phyloP scores from a whole-genome alignment of 2,329 filamentous ascomycete species.

The Talaromyces sp. region DNA sequence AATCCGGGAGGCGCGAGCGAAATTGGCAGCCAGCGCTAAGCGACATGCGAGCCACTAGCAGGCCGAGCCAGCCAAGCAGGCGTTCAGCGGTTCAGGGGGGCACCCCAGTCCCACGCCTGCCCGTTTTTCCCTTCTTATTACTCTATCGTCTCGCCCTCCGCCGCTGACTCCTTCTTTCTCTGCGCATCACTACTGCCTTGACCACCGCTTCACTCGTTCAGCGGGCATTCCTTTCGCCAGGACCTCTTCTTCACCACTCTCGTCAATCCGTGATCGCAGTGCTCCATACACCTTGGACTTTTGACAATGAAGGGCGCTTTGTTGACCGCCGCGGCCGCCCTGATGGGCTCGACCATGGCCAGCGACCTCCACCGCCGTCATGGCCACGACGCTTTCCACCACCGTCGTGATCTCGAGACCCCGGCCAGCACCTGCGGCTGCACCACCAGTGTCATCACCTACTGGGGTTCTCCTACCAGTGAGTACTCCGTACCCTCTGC shows the following conservation, averaged over 20 bases:
- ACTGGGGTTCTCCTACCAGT: conserved; percentile 63
- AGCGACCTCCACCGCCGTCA: conserved; percentile 53
- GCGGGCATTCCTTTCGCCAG: conserved; percentile 63
- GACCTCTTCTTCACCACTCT: conserved; percentile 13
- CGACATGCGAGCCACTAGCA: not conserved
- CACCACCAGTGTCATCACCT: conserved; percentile 68
- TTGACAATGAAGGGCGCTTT: conserved; percentile 69
- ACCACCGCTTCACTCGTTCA: conserved; percentile 56
- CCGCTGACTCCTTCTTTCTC: conserved; percentile 9
- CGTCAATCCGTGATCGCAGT: conserved; percentile 19
- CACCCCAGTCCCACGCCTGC: not conserved
- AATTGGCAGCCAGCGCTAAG: not conserved
- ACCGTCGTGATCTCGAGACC: conserved; percentile 41
- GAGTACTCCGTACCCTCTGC: conserved; percentile 27
- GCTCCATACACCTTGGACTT: not conserved
- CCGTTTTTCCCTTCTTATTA: not conserved
- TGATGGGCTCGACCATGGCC: conserved; percentile 50
- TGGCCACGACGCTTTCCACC: conserved; percentile 44
- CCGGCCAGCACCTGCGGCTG: conserved; percentile 53
- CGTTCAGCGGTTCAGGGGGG: too few relatives aligned
- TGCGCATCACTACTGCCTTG: conserved; percentile 11
- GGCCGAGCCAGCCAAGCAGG: too few relatives aligned
- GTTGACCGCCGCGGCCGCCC: conserved; percentile 54
- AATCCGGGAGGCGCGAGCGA: not conserved
- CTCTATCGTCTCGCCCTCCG: conserved; percentile 1